Evolutionary conservation across 2,329 filamentous ascomycete genomes (phyloP).

Genomic region (Huntiella omanensis): DNA sequence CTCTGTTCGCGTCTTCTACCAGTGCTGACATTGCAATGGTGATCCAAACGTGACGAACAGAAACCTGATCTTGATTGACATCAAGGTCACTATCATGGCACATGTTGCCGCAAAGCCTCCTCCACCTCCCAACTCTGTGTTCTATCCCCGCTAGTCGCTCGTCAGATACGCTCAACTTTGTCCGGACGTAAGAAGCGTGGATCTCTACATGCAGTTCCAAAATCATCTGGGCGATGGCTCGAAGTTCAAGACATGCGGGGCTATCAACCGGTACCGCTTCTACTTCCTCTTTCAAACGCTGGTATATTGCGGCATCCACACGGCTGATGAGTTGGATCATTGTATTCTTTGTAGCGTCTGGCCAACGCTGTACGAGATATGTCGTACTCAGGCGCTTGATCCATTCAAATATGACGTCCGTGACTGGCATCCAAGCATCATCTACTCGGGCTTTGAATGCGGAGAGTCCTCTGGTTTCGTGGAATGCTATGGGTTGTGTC

Average conservation of each 20-base stretch:
- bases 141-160: constrained; percentile 6
- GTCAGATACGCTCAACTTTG: constrained; percentile 3
- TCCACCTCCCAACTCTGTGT: constrained; percentile 5
- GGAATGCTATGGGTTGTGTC: constrained; percentile 27
- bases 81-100: constrained; percentile 3
- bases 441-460: constrained; percentile 32
- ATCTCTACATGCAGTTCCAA: constrained; percentile 44
- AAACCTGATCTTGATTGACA: constrained; percentile 20
- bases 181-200: constrained; percentile 23
- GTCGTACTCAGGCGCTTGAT: constrained; percentile 28
- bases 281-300: constrained; percentile 15
- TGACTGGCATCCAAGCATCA: constrained; percentile 30
- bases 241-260: constrained; percentile 1
- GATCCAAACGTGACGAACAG: constrained; percentile 38
- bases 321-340: constrained; percentile 38
- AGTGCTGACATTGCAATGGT: constrained; percentile 34
- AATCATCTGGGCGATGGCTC: constrained; percentile 31
- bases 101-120: constrained; percentile 4
- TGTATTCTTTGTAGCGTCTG: constrained; percentile 34
- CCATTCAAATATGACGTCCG: constrained; percentile 42
- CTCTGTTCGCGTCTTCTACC: constrained; percentile 31
- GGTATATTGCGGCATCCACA: constrained; percentile 33
- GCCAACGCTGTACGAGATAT: constrained; percentile 38
- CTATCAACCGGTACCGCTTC: not conserved
- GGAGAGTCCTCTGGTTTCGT: constrained; percentile 32